Base-by-base conservation (phyloP, 1,284 basidiomycete species). In the Papiliotrema flavescens region DNA sequence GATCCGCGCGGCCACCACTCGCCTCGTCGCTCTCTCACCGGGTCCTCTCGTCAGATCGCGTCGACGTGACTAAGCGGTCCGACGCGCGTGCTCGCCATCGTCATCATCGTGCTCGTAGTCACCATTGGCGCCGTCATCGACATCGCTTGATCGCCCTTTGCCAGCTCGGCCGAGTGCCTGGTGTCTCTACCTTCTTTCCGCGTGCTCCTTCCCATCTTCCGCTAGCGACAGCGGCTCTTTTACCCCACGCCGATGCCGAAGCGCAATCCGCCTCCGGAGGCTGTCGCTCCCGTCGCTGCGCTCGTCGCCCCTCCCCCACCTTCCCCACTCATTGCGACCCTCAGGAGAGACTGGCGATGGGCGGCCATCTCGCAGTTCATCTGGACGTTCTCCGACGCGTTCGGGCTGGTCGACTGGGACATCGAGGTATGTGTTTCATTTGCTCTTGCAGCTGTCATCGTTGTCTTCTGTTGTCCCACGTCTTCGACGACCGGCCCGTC, bases 281-380 rank as follows among this genome's bases (percentile, higher is more conserved):
- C 57, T 5, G 60, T 62, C 22, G 66, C 64, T 6, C 65, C 69
- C n/a, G 28, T 67, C 17, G 45, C 60, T n/a, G 43, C 62, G 3
- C 60, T 67, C 23, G 28, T 56, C 14, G 57, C 68, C 8, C 70
- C 72, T 6, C 63, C 67, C 8, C 68, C 69, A 8, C 67, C 67
- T 13, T 77, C 76, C 2, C 75, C 76, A 2, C 54, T 77, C 37
- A 55, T 78, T 15, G 60, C 66, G 26, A 51, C 52, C 1, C 66
- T 78, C 0, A 62, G 76, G 15, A 68, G 64, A 53, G 76, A 78
- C 50, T 76, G 67, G 67, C 55, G 71, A 59, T 77, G 74, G 74
- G 76, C 76, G 0, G 70, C 70, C 11, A 71, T 77, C 60, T 65
- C 60, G 41, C 75, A 76, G 49, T 78, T 78, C 55, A 56, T 76